Evolutionary conservation across 805 yeast genomes (phyloP), one percentile per base, ranked within the genome.

Genomic region (Candida pseudofarinosa): DNA sequence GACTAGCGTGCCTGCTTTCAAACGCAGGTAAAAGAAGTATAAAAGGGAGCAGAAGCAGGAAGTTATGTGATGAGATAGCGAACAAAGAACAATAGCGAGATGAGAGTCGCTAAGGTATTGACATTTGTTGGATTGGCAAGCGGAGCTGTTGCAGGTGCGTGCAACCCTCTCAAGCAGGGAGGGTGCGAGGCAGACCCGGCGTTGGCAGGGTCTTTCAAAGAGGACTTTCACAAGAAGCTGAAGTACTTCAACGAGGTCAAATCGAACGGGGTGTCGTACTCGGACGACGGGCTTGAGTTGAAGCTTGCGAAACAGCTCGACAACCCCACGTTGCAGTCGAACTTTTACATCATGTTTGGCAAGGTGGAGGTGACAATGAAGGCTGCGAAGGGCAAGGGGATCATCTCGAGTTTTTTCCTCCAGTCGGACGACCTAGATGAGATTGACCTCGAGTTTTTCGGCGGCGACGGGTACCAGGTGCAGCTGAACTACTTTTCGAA

Each of bases 311-410:
- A 81, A 50, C 70, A 83, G 51, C 81, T 71, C 45, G 93, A 88
- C 58, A 85, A 86, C 57, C 97, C 97, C 3, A 76, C 89, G 4
- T 64, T 88, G 42, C 74, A 73, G 51, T 87, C 96, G 3, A 76
- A 83, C 48, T 88, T 85, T 60, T 88, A 88, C 66, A 78, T 90
- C 53, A 86, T 89, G 93, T 90, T 82, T 62, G 97, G 97, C 45
- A 80, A 80, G 49, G 78, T 88, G 23, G 95, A 86, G 60, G 88
- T 80, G 4, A 71, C 70, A 1, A 60, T 85, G 46, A 74, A 82
- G 59, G 85, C 90, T 14, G 90, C 95, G 3, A 67, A 76, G 13
- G 97, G 96, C 19, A 63, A 62, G 15, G 97, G 97, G 48, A 74
- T 90, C 33, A 79, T 88, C 12, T 84, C 96, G 0, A 82, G 93